Evolutionary conservation across 1,139 yeast genomes (phyloP).

Genomic region (Kluyveromyces sp.): DNA sequence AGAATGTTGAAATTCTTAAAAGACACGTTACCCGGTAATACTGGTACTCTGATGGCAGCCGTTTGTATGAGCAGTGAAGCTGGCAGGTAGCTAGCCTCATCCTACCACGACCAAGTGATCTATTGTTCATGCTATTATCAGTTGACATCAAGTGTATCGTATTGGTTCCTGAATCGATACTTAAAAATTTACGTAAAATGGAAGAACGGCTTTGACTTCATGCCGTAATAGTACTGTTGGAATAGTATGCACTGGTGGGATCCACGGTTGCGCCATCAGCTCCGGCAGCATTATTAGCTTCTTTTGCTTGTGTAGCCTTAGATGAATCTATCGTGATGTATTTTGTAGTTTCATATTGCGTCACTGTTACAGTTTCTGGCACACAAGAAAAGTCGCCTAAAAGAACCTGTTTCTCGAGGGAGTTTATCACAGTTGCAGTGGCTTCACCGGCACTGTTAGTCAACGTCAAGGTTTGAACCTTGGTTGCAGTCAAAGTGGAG

Average conservation of each 20-base stretch:
- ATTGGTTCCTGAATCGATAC: neutral
- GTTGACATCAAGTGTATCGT: neutral
- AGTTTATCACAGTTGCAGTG: conserved; percentile 11
- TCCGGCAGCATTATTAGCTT: too few species aligned
- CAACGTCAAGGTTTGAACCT: conserved; percentile 12
- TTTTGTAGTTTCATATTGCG: conserved; percentile 18
- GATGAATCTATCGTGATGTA: conserved; percentile 21
- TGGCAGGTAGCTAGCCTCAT: too few species aligned
- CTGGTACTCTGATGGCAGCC: too few species aligned
- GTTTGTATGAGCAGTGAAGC: too few species aligned
- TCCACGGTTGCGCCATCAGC: conserved; percentile 8
- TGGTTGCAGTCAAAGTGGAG: conserved; percentile 19
- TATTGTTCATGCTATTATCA: neutral
- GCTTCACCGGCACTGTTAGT: conserved; percentile 11
- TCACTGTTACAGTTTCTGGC: conserved; percentile 27
- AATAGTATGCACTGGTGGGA: conserved; percentile 1
- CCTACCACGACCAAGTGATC: neutral
- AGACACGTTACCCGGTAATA: too few species aligned
- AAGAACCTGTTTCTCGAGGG: conserved; percentile 9
- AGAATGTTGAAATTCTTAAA: too few species aligned
- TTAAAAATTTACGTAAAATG: neutral
- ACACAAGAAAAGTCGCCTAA: conserved; percentile 17
- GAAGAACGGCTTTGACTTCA: conserved; percentile 2
- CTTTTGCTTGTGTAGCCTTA: conserved; percentile 7
- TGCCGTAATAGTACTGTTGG: conserved; percentile 11